Evolutionary conservation across 1,139 yeast genomes (phyloP).

Genomic region (Lizanozyma gosingica): DNA sequence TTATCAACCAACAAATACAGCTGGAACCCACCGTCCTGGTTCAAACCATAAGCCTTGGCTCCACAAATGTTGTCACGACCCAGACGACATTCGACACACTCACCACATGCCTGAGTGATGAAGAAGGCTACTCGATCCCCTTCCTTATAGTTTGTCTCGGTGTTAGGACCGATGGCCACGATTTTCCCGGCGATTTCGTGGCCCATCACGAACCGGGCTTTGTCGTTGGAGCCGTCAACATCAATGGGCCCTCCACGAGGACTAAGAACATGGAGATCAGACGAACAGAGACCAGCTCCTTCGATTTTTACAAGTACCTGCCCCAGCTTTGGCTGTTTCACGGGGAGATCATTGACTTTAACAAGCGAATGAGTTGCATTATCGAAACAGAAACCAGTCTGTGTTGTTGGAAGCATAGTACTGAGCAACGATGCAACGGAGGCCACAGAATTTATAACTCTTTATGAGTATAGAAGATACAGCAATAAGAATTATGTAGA

Average conservation of each 20-base stretch:
- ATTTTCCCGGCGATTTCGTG: constrained; percentile 50
- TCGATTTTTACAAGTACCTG: constrained; percentile 38
- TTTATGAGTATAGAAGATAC: too few species aligned
- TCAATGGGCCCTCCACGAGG: constrained; percentile 17
- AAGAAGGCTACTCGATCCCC: constrained; percentile 31
- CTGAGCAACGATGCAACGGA: too few species aligned
- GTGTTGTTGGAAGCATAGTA: background rate
- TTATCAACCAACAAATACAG: constrained; percentile 32
- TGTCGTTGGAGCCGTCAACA: constrained; percentile 8
- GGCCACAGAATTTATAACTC: too few species aligned
- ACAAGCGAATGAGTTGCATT: background rate
- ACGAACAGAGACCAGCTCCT: constrained; percentile 46
- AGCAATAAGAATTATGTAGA: too few species aligned
- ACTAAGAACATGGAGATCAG: constrained; percentile 38
- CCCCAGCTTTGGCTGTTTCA: constrained; percentile 25
- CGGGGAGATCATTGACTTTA: constrained; percentile 17
- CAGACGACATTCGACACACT: constrained; percentile 30
- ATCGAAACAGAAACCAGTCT: background rate
- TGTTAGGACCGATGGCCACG: constrained; percentile 28
- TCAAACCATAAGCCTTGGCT: constrained; percentile 31
- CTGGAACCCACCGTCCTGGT: constrained; percentile 43
- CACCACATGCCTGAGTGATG: constrained; percentile 35
- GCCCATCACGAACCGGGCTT: constrained; percentile 35
- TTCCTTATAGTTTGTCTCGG: constrained; percentile 17
- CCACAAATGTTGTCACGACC: constrained; percentile 37